These are phyloP conservation scores for Plantago elongata DNA, from an alignment of 257 asterid species.

Conservation along the genomic window DNA sequence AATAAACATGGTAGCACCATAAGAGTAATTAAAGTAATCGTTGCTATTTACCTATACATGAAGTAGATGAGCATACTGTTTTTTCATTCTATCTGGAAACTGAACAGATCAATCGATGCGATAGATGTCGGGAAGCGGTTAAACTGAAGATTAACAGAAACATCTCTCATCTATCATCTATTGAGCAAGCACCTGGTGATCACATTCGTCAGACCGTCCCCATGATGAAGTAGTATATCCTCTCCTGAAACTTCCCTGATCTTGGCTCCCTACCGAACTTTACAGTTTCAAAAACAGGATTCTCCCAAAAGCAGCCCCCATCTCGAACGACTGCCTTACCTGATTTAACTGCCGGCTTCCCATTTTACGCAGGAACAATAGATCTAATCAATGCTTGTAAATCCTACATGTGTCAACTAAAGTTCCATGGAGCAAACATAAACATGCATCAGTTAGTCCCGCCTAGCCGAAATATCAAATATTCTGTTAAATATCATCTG, in stretches of 20 bases:
- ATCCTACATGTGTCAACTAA: slow-evolving; percentile 55
- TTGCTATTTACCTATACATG: too few species aligned
- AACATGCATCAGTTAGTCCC: slow-evolving; percentile 16
- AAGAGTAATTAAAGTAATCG: too few species aligned
- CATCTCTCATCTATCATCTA: too few species aligned
- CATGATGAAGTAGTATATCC: slow-evolving; percentile 72
- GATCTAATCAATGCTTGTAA: slow-evolving; percentile 71
- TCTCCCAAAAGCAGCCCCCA: slow-evolving; percentile 89
- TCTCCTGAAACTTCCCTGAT: slow-evolving; percentile 81
- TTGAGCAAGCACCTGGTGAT: too few species aligned
- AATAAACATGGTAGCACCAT: too few species aligned
- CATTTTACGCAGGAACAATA: slow-evolving; percentile 78
- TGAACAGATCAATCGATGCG: too few species aligned
- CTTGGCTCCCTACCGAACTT: slow-evolving; percentile 72
- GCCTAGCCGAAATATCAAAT: not conserved
- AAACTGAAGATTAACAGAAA: too few species aligned
- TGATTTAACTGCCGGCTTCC: slow-evolving; percentile 66
- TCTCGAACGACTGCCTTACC: slow-evolving; percentile 68
- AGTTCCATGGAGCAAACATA: slow-evolving; percentile 4
- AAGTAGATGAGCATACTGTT: too few species aligned
- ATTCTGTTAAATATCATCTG: not conserved
- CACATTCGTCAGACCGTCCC: slow-evolving; percentile 77
- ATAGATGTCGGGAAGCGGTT: too few species aligned
- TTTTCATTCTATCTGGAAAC: too few species aligned
- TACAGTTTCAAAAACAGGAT: slow-evolving; percentile 69